A percentile compares a stretch with the other conserved stretches of the same genome.
Evolutionary conservation across 2,329 filamentous ascomycete genomes (phyloP).

Genomic region (Calonectria multiphialidica): DNA sequence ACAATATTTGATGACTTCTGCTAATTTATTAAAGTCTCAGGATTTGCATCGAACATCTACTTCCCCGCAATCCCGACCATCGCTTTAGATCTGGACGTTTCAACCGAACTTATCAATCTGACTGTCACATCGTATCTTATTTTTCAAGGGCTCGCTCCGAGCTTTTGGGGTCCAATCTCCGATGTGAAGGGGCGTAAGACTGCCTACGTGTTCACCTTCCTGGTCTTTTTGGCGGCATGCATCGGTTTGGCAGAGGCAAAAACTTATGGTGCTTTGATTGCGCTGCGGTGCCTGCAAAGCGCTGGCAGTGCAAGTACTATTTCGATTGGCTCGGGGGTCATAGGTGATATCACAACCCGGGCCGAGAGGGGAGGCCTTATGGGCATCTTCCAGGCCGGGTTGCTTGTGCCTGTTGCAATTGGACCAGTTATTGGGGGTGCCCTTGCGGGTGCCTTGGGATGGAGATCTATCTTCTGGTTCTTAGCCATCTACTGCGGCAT

Average conservation of each 20-base stretch:
- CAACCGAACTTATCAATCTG: conserved; percentile 54
- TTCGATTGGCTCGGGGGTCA: conserved; percentile 45
- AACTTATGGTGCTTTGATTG: conserved; percentile 56
- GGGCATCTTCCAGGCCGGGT: conserved; percentile 39
- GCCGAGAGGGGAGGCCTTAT: conserved; percentile 46
- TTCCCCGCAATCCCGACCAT: conserved; percentile 61
- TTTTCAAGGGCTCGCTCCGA: conserved; percentile 67
- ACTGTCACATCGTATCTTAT: conserved; percentile 62
- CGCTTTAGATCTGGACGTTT: conserved; percentile 56
- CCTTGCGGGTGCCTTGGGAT: conserved; percentile 46
- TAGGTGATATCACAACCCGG: conserved; percentile 47
- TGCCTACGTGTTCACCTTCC: conserved; percentile 59
- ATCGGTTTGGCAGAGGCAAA: conserved; percentile 57
- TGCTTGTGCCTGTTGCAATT: conserved; percentile 56
- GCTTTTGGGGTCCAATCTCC: conserved; percentile 62
- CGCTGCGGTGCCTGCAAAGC: conserved; percentile 61
- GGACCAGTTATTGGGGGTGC: conserved; percentile 58
- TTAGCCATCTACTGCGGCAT: conserved; percentile 29
- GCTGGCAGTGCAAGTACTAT: conserved; percentile 58
- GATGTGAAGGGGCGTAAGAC: conserved; percentile 59
- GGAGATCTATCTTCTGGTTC: conserved; percentile 38
- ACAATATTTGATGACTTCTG: neutral
- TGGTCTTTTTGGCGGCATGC: conserved; percentile 61
- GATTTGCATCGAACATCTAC: conserved; percentile 60
- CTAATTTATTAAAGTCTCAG: conserved; percentile 47